Base-by-base conservation (phyloP, 2,329 filamentous ascomycete species). In the Teratosphaeria destructans region DNA sequence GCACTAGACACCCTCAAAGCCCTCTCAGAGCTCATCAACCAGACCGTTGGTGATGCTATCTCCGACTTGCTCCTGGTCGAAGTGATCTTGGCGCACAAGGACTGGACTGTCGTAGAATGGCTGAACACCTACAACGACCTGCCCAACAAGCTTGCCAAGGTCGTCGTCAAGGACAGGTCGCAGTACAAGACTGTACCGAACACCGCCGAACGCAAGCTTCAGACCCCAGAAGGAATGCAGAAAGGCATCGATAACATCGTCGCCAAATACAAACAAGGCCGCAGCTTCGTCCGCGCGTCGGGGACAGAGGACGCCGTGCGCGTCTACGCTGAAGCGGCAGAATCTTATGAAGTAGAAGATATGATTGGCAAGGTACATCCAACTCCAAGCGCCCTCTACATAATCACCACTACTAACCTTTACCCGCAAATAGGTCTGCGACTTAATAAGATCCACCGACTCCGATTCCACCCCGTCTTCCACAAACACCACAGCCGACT, bases 61-160 rank as follows among this genome's bases (percentile, higher is more conserved):
- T 96, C 91, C 0, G 94, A 99, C 76, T 89, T 96, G 82, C 84
- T 99, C 54, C 85, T 99, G 70, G 92, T 97, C 47, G 94, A 99
- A 76, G 89, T 93, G 37, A 94, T 97, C 66, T 86, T 99, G 49
- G 92, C 94, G 6, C 91, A 97, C 82, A 97, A 96, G 79, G 82
- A 81, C 66, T 99, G 92, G 92, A 85, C 84, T 29, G 86, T 91
- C 61, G 54, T 86, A 87, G 72, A 97, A 73, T 99, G 94, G 94
- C 85, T 92, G 63, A 84, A 85, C 64, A 96, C 91, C 5, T 99
- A 99, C 78, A 88, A 84, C 27, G 94, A 99, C 74, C 85, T 97
- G 14, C 94, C 94, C 57, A 97, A 96, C 78, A 87, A 91, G 34
- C 86, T 99, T n/a, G 88, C 95, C 60, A 89, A 92, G 62, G 91